phyloP scores from a whole-genome alignment of 2,329 filamentous ascomycete genomes.

The Macroventuria anomochaeta region DNA sequence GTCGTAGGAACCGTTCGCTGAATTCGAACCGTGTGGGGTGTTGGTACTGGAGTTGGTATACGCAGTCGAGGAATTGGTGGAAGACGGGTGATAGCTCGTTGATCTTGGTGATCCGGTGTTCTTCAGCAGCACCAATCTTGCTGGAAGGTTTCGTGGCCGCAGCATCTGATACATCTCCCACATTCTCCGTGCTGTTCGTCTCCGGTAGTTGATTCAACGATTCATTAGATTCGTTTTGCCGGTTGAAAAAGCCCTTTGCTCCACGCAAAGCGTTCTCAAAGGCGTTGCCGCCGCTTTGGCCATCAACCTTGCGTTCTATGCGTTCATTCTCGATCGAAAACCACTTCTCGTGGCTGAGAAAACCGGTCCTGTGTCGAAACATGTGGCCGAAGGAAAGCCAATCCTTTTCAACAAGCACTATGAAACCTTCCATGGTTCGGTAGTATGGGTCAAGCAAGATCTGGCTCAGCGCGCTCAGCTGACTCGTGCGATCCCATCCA shows the following conservation, averaged over 20 bases:
- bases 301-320: constrained; percentile 59
- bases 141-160: constrained; percentile 38
- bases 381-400: constrained; percentile 98
- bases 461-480: constrained; percentile 89
- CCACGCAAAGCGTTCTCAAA: constrained; percentile 85
- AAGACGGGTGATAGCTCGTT: constrained; percentile 96
- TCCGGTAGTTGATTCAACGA: constrained; percentile 61
- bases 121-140: constrained; percentile 54
- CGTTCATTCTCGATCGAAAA: constrained; percentile 85
- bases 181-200: constrained; percentile 59
- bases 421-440: constrained; percentile 91
- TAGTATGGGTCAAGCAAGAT: constrained; percentile 96
- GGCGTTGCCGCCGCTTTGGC: constrained; percentile 66
- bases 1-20: constrained; percentile 89
- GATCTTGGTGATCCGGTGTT: constrained; percentile 75
- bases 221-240: constrained; percentile 72
- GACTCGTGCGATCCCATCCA: constrained; percentile 96
- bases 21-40: constrained; percentile 91
- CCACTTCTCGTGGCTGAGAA: constrained; percentile 90
- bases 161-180: constrained; percentile 56
- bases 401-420: constrained; percentile 93
- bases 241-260: constrained; percentile 89
- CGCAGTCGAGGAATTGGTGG: constrained; percentile 95
- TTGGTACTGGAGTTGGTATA: constrained; percentile 87
- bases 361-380: constrained; percentile 91